phyloP scores from a whole-genome alignment of 768 basidiomycete genomes.

The Pleurotus platypus region DNA sequence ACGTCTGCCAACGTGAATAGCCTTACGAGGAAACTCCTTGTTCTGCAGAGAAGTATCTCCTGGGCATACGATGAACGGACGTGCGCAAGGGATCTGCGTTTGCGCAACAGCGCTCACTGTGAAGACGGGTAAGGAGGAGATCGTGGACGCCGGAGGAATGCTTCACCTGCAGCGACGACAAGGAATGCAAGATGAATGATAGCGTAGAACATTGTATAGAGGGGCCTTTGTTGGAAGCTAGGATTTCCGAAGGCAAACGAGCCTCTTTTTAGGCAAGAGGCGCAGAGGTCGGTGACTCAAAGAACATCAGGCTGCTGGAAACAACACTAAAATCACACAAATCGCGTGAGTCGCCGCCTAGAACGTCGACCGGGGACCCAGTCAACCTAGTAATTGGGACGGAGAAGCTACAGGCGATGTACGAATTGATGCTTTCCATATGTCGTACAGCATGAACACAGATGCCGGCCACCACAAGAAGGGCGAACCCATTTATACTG shows the following conservation, averaged over 20 bases:
- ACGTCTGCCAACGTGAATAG: not conserved
- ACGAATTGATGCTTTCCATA: no score
- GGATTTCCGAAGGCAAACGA: not conserved
- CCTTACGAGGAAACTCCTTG: constrained; percentile 46
- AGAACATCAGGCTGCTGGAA: no score
- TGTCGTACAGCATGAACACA: no score
- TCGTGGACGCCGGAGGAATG: not conserved
- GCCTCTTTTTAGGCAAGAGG: no score
- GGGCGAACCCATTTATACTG: no score
- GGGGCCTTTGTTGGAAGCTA: not conserved
- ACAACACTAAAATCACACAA: no score
- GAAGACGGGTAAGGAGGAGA: not conserved
- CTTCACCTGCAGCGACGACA: not conserved
- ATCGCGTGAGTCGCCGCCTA: no score
- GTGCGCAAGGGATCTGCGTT: constrained; percentile 31
- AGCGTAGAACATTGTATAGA: not conserved
- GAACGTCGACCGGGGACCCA: no score
- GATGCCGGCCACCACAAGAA: no score
- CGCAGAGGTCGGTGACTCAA: no score
- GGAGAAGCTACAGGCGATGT: no score
- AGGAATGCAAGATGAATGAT: not conserved
- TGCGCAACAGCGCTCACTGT: constrained; percentile 8
- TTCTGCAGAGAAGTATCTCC: constrained; percentile 50
- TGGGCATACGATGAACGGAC: constrained; percentile 44
- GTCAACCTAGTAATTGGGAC: no score